These are phyloP conservation scores for Agaricus subrufescens DNA, from an alignment of 768 basidiomycete genomes.

Conservation along the genomic window DNA sequence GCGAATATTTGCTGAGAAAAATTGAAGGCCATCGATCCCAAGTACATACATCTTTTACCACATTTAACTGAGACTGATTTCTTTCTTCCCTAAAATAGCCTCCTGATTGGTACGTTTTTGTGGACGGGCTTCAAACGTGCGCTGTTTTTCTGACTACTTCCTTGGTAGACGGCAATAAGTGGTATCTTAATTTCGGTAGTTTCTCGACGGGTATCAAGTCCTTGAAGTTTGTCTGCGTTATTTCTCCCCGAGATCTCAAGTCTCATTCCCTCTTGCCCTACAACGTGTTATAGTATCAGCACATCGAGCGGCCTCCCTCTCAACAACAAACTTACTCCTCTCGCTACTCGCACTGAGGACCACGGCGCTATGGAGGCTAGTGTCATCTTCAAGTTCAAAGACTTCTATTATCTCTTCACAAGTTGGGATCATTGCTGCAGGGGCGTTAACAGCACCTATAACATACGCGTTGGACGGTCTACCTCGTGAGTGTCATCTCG, in stretches of 20 bases:
- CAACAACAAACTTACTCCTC: constrained; percentile 32
- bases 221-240: constrained; percentile 18
- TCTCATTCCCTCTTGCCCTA: background rate
- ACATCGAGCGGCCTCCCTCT: constrained; percentile 38
- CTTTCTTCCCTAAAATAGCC: constrained; percentile 12
- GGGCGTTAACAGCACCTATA: constrained; percentile 51
- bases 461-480: constrained; percentile 53
- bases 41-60: constrained; percentile 25
- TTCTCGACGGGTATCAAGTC: constrained; percentile 55
- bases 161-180: constrained; percentile 31
- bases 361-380: constrained; percentile 49
- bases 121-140: background rate
- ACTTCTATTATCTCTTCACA: constrained; percentile 51
- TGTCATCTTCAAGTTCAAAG: constrained; percentile 36
- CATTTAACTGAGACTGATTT: background rate
- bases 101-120: constrained; percentile 23
- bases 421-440: constrained; percentile 52
- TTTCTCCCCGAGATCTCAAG: background rate
- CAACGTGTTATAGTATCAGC: constrained; percentile 20
- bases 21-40: constrained; percentile 47
- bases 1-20: background rate
- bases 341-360: constrained; percentile 40
- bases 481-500: constrained; percentile 25
- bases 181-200: constrained; percentile 48
- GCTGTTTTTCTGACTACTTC: background rate